Base-by-base conservation (phyloP, 164 flowering plant species). In the Magnolia officinalis region DNA sequence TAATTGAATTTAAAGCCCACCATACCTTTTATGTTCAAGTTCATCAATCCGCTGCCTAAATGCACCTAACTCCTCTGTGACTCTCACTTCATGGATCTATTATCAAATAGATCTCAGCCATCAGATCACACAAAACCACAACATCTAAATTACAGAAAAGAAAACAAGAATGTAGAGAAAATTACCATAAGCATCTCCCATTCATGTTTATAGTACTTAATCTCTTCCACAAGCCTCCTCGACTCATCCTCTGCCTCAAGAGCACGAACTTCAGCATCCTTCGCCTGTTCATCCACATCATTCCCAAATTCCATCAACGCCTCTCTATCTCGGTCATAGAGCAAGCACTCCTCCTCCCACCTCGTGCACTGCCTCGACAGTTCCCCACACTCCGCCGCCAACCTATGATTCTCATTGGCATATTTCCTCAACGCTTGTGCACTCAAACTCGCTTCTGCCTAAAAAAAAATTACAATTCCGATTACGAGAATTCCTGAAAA, bases 301-400 rank as follows among this genome's bases (percentile, higher is more conserved):
- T 96, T 90, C 50, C 94, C 95, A 79, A 92, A 96, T 31, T 96
- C 98, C 98, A 94, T 91, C 81, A 94, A 80, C 0, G 87, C 93
- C 69, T 94, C 98, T n/a, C 98, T 81, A 68, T 96, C 99, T 8
- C 74, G 90, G 31, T 94, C 92, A 72, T 91, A 96, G 19, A 96
- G 83, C 1, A 91, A 79, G 72, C 95, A 90, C 83, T 94, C 97
- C 70, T 74, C 84, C 84, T 92, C 92, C 96, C 85, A 91, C 77
- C 79, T 91, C 1, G 79, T 75, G 72, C 94, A 86, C 78, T 90
- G 86, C 24, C 23, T 78, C 85, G 87, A 73, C 55, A 92, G 81
- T 67, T 82, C 86, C 21, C 76, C 66, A 63, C 93, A 91, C 84
- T 92, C 96, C 14, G 64, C 31, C 1, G 91, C 91, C 85, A 96